These are phyloP conservation scores for Pulveroboletus sp. DNA, from an alignment of 768 basidiomycete genomes.

Conservation along the genomic window DNA sequence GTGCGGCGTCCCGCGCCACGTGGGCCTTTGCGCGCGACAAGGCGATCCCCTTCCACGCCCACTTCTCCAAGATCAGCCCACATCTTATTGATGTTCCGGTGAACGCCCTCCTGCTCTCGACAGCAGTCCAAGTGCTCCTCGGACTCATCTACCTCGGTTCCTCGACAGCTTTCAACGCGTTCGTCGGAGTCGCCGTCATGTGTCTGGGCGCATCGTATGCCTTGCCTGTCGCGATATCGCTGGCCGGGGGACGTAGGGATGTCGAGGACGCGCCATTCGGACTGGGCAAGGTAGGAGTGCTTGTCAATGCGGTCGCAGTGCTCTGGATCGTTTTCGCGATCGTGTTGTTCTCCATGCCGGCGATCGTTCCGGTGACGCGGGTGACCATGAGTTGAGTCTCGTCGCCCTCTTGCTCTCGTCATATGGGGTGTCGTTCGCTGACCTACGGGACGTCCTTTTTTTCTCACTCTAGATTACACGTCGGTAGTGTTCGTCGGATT, in stretches of 20 bases:
- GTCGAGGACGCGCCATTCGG: conserved; percentile 49
- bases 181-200: conserved; percentile 63
- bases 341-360: conserved; percentile 67
- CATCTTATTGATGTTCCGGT: conserved; percentile 47
- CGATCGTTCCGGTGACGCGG: conserved; percentile 50
- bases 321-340: conserved; percentile 61
- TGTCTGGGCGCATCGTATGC: conserved; percentile 61
- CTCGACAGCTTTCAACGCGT: conserved; percentile 62
- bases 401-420: no score
- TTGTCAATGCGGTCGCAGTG: conserved; percentile 51
- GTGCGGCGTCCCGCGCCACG: conserved; percentile 63
- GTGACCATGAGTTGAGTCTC: conserved; percentile 42
- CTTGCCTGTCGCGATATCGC: conserved; percentile 55
- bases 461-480: conserved; percentile 60
- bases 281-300: conserved; percentile 42
- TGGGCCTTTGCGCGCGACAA: conserved; percentile 71
- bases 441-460: neutral
- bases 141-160: conserved; percentile 63
- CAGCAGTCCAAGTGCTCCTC: conserved; percentile 52
- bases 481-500: conserved; percentile 67
- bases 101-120: conserved; percentile 58
- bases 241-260: conserved; percentile 41
- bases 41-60: conserved; percentile 51
- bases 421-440: neutral
- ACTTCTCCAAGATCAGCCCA: conserved; percentile 46